phyloP scores from a whole-genome alignment of 306 rosid genomes.

The Argentina anserina region DNA sequence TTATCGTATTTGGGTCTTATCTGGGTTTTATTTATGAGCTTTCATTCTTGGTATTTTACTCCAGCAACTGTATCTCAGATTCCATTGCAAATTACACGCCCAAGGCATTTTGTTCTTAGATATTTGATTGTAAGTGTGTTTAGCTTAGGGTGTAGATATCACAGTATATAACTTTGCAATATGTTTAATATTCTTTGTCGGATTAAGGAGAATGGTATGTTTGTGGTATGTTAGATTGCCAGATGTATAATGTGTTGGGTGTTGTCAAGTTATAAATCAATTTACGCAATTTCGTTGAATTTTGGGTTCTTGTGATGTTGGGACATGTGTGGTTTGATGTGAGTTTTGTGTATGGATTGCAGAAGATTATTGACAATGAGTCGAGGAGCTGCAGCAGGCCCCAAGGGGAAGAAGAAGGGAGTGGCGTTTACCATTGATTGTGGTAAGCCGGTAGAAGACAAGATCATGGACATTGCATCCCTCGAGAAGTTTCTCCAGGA shows the following conservation, averaged over 20 bases:
- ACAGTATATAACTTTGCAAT: background rate
- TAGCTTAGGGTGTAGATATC: background rate
- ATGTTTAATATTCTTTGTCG: no score
- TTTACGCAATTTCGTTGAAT: no score
- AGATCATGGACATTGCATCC: constrained; percentile 59
- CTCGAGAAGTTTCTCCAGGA: constrained; percentile 56
- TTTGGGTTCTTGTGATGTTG: background rate
- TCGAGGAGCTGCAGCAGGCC: constrained; percentile 38
- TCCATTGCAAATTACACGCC: background rate
- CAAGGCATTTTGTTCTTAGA: background rate
- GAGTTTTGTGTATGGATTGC: background rate
- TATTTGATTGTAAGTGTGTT: background rate
- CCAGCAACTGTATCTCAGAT: background rate
- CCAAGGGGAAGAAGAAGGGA: constrained; percentile 54
- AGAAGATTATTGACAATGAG: constrained; percentile 37
- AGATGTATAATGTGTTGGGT: background rate
- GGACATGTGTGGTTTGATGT: background rate
- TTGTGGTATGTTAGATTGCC: background rate
- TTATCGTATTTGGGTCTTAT: no score
- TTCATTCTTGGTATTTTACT: background rate
- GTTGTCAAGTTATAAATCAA: no score
- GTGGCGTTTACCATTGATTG: constrained; percentile 49
- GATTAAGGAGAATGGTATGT: background rate
- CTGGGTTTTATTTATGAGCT: background rate
- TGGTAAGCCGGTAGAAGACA: constrained; percentile 55